Evolutionary conservation across 805 yeast genomes (phyloP).

Genomic region (Candida sakaeoensis): DNA sequence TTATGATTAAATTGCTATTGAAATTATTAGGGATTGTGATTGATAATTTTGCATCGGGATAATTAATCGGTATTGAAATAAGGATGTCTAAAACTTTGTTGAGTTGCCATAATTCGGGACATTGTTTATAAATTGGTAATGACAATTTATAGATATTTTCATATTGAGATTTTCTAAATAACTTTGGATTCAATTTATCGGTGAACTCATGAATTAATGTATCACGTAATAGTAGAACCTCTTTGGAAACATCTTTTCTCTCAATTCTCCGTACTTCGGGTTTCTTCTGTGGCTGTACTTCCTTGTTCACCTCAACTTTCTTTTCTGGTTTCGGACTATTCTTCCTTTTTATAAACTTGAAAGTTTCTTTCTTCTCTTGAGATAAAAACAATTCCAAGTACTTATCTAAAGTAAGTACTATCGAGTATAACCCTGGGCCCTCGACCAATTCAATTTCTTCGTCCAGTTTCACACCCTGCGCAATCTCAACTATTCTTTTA

Average conservation of each 20-base stretch:
- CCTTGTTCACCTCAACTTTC: slow-evolving; percentile 2
- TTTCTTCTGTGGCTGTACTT: slow-evolving; percentile 3
- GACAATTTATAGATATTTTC: slow-evolving; percentile 28
- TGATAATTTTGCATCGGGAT: slow-evolving; percentile 23
- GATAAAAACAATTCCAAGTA: slow-evolving; percentile 57
- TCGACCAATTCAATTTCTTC: slow-evolving; percentile 32
- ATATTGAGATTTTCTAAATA: slow-evolving; percentile 22
- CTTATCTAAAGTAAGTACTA: slow-evolving; percentile 52
- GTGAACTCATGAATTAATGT: slow-evolving; percentile 23
- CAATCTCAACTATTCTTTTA: slow-evolving; percentile 35
- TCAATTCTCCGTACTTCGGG: background rate
- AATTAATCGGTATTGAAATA: slow-evolving; percentile 29
- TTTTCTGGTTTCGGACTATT: slow-evolving; percentile 9
- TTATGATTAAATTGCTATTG: slow-evolving; percentile 26
- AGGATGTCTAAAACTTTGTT: slow-evolving; percentile 26
- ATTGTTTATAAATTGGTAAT: slow-evolving; percentile 21
- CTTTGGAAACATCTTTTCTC: slow-evolving; percentile 8
- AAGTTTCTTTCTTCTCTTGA: slow-evolving; percentile 56
- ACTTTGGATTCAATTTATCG: slow-evolving; percentile 24
- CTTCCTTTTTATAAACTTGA: slow-evolving; percentile 50
- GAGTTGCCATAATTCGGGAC: slow-evolving; percentile 28
- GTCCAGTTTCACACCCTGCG: slow-evolving; percentile 19
- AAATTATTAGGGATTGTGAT: slow-evolving; percentile 27
- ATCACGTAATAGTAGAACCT: slow-evolving; percentile 13
- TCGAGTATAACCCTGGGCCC: slow-evolving; percentile 52